phyloP scores from a whole-genome alignment of 2,329 filamentous ascomycete species.

The Lachnellula arida region DNA sequence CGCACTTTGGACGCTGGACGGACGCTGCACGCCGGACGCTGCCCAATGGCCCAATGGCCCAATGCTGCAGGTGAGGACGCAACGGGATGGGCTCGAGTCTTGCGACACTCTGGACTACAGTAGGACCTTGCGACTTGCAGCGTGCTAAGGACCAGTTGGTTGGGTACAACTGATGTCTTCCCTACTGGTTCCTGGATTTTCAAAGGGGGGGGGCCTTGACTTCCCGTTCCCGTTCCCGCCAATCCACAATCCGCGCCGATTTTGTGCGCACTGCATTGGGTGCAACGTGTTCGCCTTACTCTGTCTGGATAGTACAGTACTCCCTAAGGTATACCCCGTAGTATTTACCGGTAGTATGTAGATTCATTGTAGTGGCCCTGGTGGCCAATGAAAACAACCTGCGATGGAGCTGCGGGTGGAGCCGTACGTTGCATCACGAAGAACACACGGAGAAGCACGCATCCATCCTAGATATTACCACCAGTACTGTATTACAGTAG shows the following conservation, averaged over 20 bases:
- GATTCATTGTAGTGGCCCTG: constrained; percentile 4
- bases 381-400: constrained; percentile 5
- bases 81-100: constrained; percentile 20
- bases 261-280: constrained; percentile 18
- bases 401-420: constrained; percentile 1
- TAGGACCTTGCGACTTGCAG: constrained; percentile 21
- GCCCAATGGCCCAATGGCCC: too few species aligned
- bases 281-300: constrained; percentile 31
- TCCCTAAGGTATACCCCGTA: too few species aligned
- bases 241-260: constrained; percentile 9
- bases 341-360: constrained; percentile 4
- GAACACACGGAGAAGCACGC: not conserved
- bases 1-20: constrained; percentile 25
- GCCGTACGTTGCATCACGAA: not conserved
- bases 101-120: too few species aligned
- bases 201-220: constrained; percentile 1
- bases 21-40: too few species aligned
- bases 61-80: constrained; percentile 26
- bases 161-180: constrained; percentile 19
- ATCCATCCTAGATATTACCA: not conserved
- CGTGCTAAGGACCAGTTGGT: constrained; percentile 23
- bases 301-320: too few species aligned
- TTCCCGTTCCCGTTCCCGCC: constrained; percentile 8
- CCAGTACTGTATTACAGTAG: too few species aligned
- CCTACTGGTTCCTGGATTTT: constrained; percentile 22